Evolutionary conservation across 2,329 filamentous ascomycete genomes (phyloP), one percentile per base, ranked within the genome.

Genomic region (Ascocoryne sarcoides): DNA sequence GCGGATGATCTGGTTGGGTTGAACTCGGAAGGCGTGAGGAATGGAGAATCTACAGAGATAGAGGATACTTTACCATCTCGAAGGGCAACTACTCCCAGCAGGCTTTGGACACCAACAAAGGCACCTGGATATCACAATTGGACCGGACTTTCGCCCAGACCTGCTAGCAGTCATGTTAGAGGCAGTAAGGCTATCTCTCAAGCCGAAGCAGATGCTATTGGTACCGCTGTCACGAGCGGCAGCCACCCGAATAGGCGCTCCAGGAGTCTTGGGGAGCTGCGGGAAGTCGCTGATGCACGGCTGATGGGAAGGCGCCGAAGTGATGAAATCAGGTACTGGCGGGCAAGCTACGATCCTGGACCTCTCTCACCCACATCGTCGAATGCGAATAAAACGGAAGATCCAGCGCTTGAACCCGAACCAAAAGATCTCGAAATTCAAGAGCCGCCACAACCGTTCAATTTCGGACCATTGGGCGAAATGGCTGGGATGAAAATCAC

Each of bases 281-380:
- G 67, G 4, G 63, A 67, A 20, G 48, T 66, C 15, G 60, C 61
- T 3, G 57, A 60, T 3, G 52, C 51, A 14, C 58, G 61, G 16
- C 50, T 47, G 2, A 59, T 60, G 30, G 43, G 58, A 3, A 68
- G 75, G 32, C 68, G 75, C 26, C 69, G 76, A 20, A 80, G 75
- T 53, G 75, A 77, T 40, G 77, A 82, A 56, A 78, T 80, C 29
- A 70, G 73, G 10, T 76, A 75, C 51, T 80, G 76, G 75, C 67
- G 77, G 44, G 70, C 75, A 51, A 79, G 76, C 46, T 75, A 76
- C 47, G 70, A 69, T 33, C 66, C 66, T 1, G 66, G 65, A 1
- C 62, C 70, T 37, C 55, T 69, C 40, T 76, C 74, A 5, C 71
- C 73, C 0, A 58, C 70, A 21, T 71, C 72, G 3, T 73, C 72